Evolutionary conservation across 495 filamentous ascomycete species (phyloP), one percentile per base, ranked within the genome.

Genomic region (Penicillium parvum): DNA sequence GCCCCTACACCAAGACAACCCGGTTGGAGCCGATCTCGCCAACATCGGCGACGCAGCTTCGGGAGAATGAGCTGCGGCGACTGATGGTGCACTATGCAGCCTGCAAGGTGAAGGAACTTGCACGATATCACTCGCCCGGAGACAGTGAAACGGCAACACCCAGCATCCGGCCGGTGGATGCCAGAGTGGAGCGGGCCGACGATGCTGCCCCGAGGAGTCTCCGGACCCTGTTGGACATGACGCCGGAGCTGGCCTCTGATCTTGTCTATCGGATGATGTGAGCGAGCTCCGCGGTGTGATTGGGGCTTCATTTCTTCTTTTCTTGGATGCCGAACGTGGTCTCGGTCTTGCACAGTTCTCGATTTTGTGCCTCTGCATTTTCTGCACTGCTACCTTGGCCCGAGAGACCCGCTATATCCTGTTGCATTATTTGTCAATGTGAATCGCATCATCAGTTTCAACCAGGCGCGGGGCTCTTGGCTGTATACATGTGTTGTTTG

Each of bases 251-350:
- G 47, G 69, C 64, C 28, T 68, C 66, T 37, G 69, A 73, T 59
- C 52, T 73, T 55, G 62, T 73, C n/a, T 73, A 70, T 36, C 67
- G 68, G 5, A 69, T 71, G 66, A 65, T 66, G 63, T 65, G 49
- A 61, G 16, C 26, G 17, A 39, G 22, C 5, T 5, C 3, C 8
- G 7, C 6, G 10, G 9, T 17, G 37, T 27, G 22, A 23, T 15
- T 28, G 23, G 30, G 30, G 12, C 3, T 30, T 6, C 12, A 26
- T 19, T n/a, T n/a, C n/a, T n/a, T n/a, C n/a, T n/a, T n/a, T n/a
- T n/a, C 7, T 9, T 19, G 8, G 27, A 11, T 45, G 43, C 34
- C 43, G 8, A 45, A 40, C 7, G 18, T 39, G 32, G 16, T 18
- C 22, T 32, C 16, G 27, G 27, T 30, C 28, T 30, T 40, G 44